Evolutionary conservation across 352 stramenopile species (phyloP), one percentile per base, ranked within the genome.

Genomic region (Phytophthora pini): DNA sequence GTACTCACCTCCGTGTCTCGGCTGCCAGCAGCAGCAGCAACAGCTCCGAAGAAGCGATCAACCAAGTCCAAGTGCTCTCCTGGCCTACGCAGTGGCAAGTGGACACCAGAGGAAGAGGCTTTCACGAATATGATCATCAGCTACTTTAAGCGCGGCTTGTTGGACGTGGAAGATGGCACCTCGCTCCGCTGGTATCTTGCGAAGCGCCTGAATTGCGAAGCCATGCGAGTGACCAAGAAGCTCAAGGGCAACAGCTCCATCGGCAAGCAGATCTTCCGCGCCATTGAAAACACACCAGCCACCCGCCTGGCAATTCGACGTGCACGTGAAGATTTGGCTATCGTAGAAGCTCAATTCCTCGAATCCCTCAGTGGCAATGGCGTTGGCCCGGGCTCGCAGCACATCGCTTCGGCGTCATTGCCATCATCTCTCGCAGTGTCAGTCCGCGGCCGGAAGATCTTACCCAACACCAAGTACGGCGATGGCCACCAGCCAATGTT

Each of bases 181-280:
- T 92, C 83, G 24, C 72, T 96, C 59, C 86, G 88, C 27, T 94
- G 86, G 84, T 96, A 92, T 73, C 71, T 96, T 36, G 79, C 85
- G 5, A 93, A 94, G 72, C 83, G 83, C 0, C 70, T 96, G 6
- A 94, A 94, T 56, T 96, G 88, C 61, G 87, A 96, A 50, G 84
- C 88, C 8, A 96, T 96, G 88, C 84, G 88, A 40, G 86, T 96
- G 55, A 94, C 88, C 26, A 96, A 96, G 62, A 96, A 96, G 67
- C 79, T 96, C 67, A 96, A 94, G 62, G 86, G 86, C 53, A 93
- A 94, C 63, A 92, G 80, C 66, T 94, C 85, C 34, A 94, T 95
- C 66, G 88, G 88, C 22, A 96, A 96, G 56, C 86, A 96, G 68
- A 93, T 96, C 53, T 96, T 94, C 58, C 84, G 88, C 27, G 74